These are phyloP conservation scores for Immersiporthe knoxdaviesiana DNA, from an alignment of 2,329 filamentous ascomycete genomes.

Conservation along the genomic window DNA sequence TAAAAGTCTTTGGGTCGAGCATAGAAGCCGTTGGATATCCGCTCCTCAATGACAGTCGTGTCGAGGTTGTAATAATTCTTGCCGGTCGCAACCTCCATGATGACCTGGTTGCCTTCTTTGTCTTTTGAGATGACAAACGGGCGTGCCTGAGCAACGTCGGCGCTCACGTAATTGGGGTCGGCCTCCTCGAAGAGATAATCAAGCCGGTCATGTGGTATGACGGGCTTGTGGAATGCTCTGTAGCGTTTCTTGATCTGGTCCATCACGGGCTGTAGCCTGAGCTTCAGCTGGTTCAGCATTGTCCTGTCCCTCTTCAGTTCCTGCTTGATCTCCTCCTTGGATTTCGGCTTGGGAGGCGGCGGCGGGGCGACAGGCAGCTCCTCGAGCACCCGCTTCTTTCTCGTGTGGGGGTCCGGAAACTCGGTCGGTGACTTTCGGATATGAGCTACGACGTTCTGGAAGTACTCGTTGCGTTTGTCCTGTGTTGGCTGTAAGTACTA, in stretches of 20 bases:
- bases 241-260: constrained; percentile 92
- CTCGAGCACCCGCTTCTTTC: constrained; percentile 84
- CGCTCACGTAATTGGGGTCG: constrained; percentile 70
- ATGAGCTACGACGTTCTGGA: constrained; percentile 72
- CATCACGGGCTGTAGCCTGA: constrained; percentile 91
- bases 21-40: constrained; percentile 96
- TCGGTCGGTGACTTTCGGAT: constrained; percentile 79
- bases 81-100: constrained; percentile 73
- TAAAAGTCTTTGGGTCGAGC: constrained; percentile 88
- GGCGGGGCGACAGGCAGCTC: constrained; percentile 75
- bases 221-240: constrained; percentile 81
- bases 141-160: constrained; percentile 64
- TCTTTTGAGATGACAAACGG: constrained; percentile 83
- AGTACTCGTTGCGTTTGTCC: constrained; percentile 76
- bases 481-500: constrained; percentile 35
- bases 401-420: constrained; percentile 83
- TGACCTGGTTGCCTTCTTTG: constrained; percentile 74
- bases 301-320: constrained; percentile 83
- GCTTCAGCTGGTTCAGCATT: constrained; percentile 83
- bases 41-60: constrained; percentile 88
- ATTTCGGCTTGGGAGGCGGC: constrained; percentile 67
- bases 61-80: constrained; percentile 97
- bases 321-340: constrained; percentile 78
- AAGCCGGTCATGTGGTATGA: constrained; percentile 74
- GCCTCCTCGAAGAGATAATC: constrained; percentile 84